These are phyloP conservation scores for Nemania sp. DNA, from an alignment of 2,329 filamentous ascomycete species.

Conservation along the genomic window DNA sequence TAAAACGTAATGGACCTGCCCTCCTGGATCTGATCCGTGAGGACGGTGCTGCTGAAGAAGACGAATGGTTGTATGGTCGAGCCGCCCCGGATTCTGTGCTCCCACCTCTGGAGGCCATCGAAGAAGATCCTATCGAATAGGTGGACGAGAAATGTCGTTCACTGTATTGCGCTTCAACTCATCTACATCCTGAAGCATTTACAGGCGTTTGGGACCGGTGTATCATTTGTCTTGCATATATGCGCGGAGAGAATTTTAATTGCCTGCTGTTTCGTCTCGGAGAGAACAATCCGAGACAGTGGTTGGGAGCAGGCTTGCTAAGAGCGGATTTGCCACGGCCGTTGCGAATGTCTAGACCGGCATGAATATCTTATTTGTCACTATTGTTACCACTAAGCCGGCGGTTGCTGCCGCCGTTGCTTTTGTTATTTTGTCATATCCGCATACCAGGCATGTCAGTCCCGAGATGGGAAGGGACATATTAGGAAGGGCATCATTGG, in stretches of 20 bases:
- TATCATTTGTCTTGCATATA: conserved; percentile 26
- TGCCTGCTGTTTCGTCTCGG: conserved; percentile 10
- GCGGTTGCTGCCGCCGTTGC: conserved; percentile 5
- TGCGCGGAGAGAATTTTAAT: conserved; percentile 23
- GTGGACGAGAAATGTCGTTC: no score
- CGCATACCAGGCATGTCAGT: conserved; percentile 13
- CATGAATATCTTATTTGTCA: conserved; percentile 17
- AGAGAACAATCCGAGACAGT: conserved; percentile 25
- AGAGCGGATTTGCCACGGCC: conserved; percentile 6
- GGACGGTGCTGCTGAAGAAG: conserved; percentile 60
- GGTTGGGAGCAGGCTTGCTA: conserved; percentile 7
- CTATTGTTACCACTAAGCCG: not conserved
- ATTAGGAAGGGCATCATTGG: conserved; percentile 12
- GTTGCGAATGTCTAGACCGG: conserved; percentile 14
- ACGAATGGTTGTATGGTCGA: conserved; percentile 65
- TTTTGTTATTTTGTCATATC: conserved; percentile 15
- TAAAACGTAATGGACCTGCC: conserved; percentile 65
- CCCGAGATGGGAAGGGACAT: conserved; percentile 17
- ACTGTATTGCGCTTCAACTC: conserved; percentile 8
- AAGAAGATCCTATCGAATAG: conserved; percentile 54
- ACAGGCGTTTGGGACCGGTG: conserved; percentile 34
- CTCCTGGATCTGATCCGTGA: conserved; percentile 67
- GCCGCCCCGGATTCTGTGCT: conserved; percentile 57
- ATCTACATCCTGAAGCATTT: conserved; percentile 33
- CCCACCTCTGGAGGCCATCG: conserved; percentile 53